A percentile compares a stretch with the other conserved stretches of the same genome.
These are phyloP conservation scores for Litchi chinensis DNA, from an alignment of 345 rosid genomes.

Conservation along the genomic window DNA sequence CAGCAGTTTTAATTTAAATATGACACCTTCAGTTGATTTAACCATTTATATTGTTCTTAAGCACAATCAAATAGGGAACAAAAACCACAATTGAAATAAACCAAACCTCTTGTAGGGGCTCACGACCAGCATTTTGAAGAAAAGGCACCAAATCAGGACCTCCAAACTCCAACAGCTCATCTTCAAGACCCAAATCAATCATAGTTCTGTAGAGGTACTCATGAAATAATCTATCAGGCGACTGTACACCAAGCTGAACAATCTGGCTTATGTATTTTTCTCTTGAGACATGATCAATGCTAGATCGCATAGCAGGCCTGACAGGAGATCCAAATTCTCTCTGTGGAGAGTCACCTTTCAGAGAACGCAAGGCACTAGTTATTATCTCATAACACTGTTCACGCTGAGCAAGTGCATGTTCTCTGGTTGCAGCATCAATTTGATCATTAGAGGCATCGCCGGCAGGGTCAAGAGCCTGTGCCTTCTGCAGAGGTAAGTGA, in stretches of 20 bases:
- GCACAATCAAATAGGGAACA: constrained; percentile 12
- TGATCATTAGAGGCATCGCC: constrained; percentile 95
- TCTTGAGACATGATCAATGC: constrained; percentile 70
- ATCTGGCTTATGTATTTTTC: constrained; percentile 85
- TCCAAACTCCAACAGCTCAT: constrained; percentile 93
- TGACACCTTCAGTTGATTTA: constrained; percentile 2
- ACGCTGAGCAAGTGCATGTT: constrained; percentile 78
- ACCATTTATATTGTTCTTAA: constrained; percentile 9
- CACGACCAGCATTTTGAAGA: constrained; percentile 78
- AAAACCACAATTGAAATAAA: constrained; percentile 14
- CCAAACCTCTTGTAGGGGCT: constrained; percentile 67
- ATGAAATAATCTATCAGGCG: constrained; percentile 87
- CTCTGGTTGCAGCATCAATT: constrained; percentile 70
- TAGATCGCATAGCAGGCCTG: constrained; percentile 49
- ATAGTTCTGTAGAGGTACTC: constrained; percentile 78
- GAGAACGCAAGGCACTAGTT: constrained; percentile 69
- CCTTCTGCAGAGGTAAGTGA: constrained; percentile 89
- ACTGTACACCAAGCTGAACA: constrained; percentile 92
- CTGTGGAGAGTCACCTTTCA: constrained; percentile 55
- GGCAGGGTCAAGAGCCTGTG: constrained; percentile 87
- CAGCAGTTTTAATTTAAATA: background rate
- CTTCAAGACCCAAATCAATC: constrained; percentile 89
- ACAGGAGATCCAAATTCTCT: constrained; percentile 62
- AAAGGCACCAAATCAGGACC: constrained; percentile 98
- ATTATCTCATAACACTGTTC: constrained; percentile 91